A percentile compares a stretch with the other conserved stretches of the same genome.
These are phyloP conservation scores for Catenaria anguillulae DNA, from an alignment of 371 early-diverging fungal species.

Conservation along the genomic window DNA sequence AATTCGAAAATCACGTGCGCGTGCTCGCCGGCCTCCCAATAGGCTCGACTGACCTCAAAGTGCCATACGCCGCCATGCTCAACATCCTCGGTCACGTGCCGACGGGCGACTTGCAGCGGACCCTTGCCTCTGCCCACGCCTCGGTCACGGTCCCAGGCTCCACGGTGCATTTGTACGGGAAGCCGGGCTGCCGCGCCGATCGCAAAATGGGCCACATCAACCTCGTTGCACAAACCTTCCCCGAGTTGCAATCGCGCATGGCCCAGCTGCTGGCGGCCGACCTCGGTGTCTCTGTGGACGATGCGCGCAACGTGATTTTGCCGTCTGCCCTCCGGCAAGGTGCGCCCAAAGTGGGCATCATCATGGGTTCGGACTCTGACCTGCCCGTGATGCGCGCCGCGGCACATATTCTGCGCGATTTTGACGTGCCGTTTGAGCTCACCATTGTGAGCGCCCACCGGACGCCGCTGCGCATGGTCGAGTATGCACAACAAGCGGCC, in stretches of 20 bases:
- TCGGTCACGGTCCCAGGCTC: slow-evolving; percentile 65
- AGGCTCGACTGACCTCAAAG: slow-evolving; percentile 75
- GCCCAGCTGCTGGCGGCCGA: slow-evolving; percentile 29
- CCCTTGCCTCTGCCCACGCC: slow-evolving; percentile 22
- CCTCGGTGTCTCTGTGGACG: too few species aligned
- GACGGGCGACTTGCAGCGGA: slow-evolving; percentile 32
- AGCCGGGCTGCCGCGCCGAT: slow-evolving; percentile 63
- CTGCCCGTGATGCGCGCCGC: slow-evolving; percentile 84
- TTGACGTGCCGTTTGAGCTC: slow-evolving; percentile 83
- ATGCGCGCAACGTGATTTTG: not conserved
- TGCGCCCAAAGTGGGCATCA: slow-evolving; percentile 74
- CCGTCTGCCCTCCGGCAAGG: slow-evolving; percentile 18
- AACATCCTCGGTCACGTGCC: slow-evolving; percentile 76
- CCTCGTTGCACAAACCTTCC: slow-evolving; percentile 66
- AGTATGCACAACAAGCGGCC: slow-evolving; percentile 74
- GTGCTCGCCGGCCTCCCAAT: slow-evolving; percentile 80
- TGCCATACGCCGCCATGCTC: slow-evolving; percentile 79
- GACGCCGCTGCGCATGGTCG: slow-evolving; percentile 80
- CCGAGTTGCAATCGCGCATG: slow-evolving; percentile 14
- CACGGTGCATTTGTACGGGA: slow-evolving; percentile 86
- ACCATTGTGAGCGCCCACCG: slow-evolving; percentile 93
- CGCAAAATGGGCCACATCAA: slow-evolving; percentile 97
- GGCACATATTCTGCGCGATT: slow-evolving; percentile 65
- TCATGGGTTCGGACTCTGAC: slow-evolving; percentile 96
- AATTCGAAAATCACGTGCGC: slow-evolving; percentile 93